A percentile compares a stretch with the other conserved stretches of the same genome.
Conservation (phyloP, 2,329 filamentous ascomycete genomes). For the Aspergillus fumigatiaffinis region DNA sequence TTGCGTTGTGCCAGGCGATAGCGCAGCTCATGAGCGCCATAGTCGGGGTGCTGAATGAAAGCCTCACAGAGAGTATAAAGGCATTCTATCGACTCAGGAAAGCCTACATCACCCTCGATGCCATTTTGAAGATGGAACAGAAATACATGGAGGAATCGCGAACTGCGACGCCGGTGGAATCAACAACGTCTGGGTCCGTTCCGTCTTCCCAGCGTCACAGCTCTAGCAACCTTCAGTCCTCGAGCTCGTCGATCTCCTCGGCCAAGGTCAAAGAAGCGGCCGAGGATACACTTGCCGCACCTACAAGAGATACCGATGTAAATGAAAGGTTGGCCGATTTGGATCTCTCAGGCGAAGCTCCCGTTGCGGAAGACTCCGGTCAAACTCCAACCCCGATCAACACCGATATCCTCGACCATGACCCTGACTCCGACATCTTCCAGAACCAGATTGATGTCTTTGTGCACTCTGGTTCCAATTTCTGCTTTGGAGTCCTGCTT, state of each 20-base stretch:
- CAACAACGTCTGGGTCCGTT: constrained; percentile 1
- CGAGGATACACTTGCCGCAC: constrained; percentile 3
- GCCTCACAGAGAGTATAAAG: constrained; percentile 81
- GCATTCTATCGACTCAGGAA: constrained; percentile 92
- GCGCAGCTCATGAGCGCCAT: constrained; percentile 86
- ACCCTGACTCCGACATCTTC: constrained; percentile 61
- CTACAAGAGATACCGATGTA: constrained; percentile 15
- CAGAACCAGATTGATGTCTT: constrained; percentile 78
- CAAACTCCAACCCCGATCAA: constrained; percentile 20
- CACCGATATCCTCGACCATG: constrained; percentile 39
- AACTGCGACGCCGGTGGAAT: background rate
- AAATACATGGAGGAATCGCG: constrained; percentile 46
- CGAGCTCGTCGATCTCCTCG: constrained; percentile 9
- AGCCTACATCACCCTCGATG: constrained; percentile 77
- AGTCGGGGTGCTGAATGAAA: constrained; percentile 86
- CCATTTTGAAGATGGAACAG: constrained; percentile 70
- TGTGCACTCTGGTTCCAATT: constrained; percentile 80
- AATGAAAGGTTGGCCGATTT: constrained; percentile 21
- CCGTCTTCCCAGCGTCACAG: constrained; percentile 8
- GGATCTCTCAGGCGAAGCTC: constrained; percentile 15
- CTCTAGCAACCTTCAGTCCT: background rate
- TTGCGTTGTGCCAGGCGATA: constrained; percentile 76
- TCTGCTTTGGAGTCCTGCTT: constrained; percentile 84
- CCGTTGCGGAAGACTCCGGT: constrained; percentile 15
- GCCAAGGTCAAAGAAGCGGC: constrained; percentile 14